phyloP scores from a whole-genome alignment of 2,329 filamentous ascomycete species.

The Paecilomyces fulvus region DNA sequence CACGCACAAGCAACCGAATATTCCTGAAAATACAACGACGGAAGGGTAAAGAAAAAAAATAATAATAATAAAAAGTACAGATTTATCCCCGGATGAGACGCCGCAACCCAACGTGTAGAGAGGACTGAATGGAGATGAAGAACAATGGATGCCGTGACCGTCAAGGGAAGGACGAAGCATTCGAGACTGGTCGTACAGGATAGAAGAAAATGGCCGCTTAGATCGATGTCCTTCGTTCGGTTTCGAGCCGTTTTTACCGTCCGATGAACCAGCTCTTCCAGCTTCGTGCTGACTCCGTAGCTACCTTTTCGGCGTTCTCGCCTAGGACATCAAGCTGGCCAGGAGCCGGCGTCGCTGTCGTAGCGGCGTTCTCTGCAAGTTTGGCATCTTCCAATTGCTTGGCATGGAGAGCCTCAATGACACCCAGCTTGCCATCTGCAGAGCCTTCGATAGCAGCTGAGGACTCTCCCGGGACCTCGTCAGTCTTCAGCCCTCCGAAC shows the following conservation, averaged over 20 bases:
- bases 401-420: conserved; percentile 29
- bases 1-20: conserved; percentile 12
- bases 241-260: conserved; percentile 15
- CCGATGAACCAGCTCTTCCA: conserved; percentile 34
- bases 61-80: neutral
- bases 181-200: neutral
- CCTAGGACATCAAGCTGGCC: conserved; percentile 28
- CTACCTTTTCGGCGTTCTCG: conserved; percentile 25
- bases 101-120: conserved; percentile 21
- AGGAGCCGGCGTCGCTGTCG: conserved; percentile 1
- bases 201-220: neutral
- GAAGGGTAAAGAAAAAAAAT: neutral
- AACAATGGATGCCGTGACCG: neutral
- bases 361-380: neutral
- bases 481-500: conserved; percentile 30
- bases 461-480: conserved; percentile 14
- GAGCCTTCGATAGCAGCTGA: neutral
- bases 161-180: neutral
- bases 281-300: conserved; percentile 27
- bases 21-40: conserved; percentile 12
- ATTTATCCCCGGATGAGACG: conserved; percentile 12
- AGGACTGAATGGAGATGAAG: conserved; percentile 2
- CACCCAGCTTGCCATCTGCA: conserved; percentile 14
- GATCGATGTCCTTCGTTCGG: neutral
- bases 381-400: conserved; percentile 20